A percentile compares a stretch with the other conserved stretches of the same genome.
Conservation (phyloP, 1,139 yeast genomes). For the Groenewaldozyma auringiensis region DNA sequence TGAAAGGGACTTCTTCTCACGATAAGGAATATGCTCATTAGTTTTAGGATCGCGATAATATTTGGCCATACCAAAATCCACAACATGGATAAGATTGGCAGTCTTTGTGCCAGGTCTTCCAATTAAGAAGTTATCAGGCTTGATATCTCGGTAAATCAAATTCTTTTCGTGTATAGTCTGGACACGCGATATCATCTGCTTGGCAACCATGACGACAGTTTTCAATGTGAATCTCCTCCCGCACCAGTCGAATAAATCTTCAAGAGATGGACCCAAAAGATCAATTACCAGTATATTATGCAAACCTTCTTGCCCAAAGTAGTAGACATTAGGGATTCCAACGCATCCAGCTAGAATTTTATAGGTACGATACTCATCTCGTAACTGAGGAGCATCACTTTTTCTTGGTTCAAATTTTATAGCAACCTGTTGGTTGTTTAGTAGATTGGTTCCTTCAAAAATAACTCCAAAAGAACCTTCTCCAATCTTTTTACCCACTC, state of each 20-base stretch:
- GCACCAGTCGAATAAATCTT: slow-evolving; percentile 97
- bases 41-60: slow-evolving; percentile 94
- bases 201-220: slow-evolving; percentile 85
- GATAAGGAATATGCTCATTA: slow-evolving; percentile 90
- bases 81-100: slow-evolving; percentile 47
- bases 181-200: slow-evolving; percentile 83
- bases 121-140: slow-evolving; percentile 90
- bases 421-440: slow-evolving; percentile 72
- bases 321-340: slow-evolving; percentile 92
- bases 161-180: slow-evolving; percentile 86
- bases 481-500: slow-evolving; percentile 93
- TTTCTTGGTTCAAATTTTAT: slow-evolving; percentile 81
- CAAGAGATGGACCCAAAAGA: slow-evolving; percentile 88
- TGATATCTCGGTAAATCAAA: slow-evolving; percentile 87
- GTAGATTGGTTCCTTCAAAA: slow-evolving; percentile 85
- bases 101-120: slow-evolving; percentile 50
- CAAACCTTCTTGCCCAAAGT: slow-evolving; percentile 95
- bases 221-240: slow-evolving; percentile 82
- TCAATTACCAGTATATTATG: slow-evolving; percentile 92
- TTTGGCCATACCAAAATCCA: slow-evolving; percentile 93
- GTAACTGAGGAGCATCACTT: slow-evolving; percentile 94
- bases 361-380: slow-evolving; percentile 93
- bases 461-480: slow-evolving; percentile 98
- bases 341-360: slow-evolving; percentile 71
- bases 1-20: slow-evolving; percentile 87